Base-by-base conservation (phyloP, 345 rosid species). In the Crucihimalaya himalaica region DNA sequence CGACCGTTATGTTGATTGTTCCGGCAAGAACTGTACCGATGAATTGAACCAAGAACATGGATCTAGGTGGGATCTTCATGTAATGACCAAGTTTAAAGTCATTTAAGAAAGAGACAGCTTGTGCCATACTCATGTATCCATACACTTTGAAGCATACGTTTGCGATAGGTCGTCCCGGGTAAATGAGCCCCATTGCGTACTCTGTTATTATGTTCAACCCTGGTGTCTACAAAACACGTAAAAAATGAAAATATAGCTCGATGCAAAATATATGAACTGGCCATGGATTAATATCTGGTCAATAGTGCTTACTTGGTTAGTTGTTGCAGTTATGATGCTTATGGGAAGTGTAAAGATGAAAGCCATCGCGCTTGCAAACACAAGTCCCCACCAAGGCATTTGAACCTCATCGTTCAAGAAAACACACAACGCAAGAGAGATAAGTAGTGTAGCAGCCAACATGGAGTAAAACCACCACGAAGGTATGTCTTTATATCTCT, bases 21-120 rank as follows among this genome's bases (percentile, higher is more conserved):
- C 98, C 97, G 10, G 92, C 90, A 9, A 93, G 85, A 53, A 91
- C 47, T 43, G 98, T 93, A 65, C 98, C 98, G 6, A 88, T 86
- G 81, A 93, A 93, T 82, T 90, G 96, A 78, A 93, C 98, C 81
- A 93, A 81, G 88, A 91, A 93, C 98, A 93, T 91, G n/a, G 92
- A 91, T 72, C 93, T 82, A 64, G 96, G 97, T 59, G 98, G 98
- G 34, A 93, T 93, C 86, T 90, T 93, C 98, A 93, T 93, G 81
- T 90, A 93, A 71, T 93, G 97, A 55, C 98, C 98, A 29, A 89
- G 86, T 84, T 93, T 93, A 87, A 93, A 93, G 85, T 93, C 97
- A 55, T 20, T 86, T 66, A 91, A 88, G 84, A 93, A 93, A 35
- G 98, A 93, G 28, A 93, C 86, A 37, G 98, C 96, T 63, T 93